These are phyloP conservation scores for Cordyceps tenuipes DNA, from an alignment of 2,329 filamentous ascomycete species.

Conservation along the genomic window DNA sequence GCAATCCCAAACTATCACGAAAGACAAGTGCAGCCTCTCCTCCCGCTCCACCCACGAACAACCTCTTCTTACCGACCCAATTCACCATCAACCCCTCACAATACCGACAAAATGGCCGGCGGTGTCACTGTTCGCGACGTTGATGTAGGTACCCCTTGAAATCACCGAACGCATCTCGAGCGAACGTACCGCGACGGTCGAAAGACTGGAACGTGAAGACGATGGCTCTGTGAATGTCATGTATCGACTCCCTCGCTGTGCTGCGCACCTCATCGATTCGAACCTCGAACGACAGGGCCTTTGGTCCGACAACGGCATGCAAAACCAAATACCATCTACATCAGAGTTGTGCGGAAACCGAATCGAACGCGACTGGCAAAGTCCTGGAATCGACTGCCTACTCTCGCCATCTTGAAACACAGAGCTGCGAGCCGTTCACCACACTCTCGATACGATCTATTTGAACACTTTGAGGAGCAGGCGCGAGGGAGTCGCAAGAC, in stretches of 20 bases:
- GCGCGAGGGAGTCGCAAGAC: conserved; percentile 65
- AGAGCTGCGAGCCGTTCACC: conserved; percentile 1
- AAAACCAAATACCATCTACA: background rate
- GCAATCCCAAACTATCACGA: conserved; percentile 16
- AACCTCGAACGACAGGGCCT: background rate
- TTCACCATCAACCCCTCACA: conserved; percentile 22
- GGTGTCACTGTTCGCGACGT: conserved; percentile 79
- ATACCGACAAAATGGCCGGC: conserved; percentile 66
- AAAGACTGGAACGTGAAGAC: background rate
- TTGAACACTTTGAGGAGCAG: conserved; percentile 43
- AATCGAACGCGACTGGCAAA: conserved; percentile 10
- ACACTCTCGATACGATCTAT: background rate
- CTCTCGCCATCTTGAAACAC: conserved; percentile 1
- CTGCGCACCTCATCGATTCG: conserved; percentile 2
- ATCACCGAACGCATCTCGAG: conserved; percentile 10
- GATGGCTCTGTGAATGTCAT: background rate
- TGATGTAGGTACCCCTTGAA: conserved; percentile 55
- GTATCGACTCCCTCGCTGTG: conserved; percentile 8
- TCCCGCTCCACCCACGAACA: conserved; percentile 20
- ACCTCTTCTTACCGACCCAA: conserved; percentile 23
- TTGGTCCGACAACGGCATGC: background rate
- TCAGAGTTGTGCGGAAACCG: background rate
- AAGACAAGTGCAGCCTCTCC: background rate
- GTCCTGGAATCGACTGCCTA: conserved; percentile 9
- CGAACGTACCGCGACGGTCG: background rate